Evolutionary conservation across 768 basidiomycete genomes (phyloP).

Genomic region (Hygrocybe coccinea): DNA sequence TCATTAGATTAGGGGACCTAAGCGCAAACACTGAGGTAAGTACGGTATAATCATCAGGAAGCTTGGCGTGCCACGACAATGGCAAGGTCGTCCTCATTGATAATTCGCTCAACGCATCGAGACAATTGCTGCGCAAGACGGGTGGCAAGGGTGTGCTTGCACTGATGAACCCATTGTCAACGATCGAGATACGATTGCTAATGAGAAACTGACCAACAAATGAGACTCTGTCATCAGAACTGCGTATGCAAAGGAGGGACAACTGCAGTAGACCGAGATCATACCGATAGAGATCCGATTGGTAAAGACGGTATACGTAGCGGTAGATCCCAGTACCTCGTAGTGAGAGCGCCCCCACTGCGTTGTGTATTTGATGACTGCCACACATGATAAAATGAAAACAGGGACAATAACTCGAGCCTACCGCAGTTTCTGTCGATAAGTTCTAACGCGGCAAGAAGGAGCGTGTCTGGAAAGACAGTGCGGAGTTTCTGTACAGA

Average conservation of each 20-base stretch:
- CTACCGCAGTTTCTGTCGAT: constrained; percentile 66
- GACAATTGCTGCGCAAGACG: constrained; percentile 53
- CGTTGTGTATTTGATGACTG: constrained; percentile 59
- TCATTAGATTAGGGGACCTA: no score
- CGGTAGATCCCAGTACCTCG: constrained; percentile 59
- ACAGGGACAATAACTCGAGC: constrained; percentile 8
- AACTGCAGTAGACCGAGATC: constrained; percentile 61
- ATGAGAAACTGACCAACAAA: constrained; percentile 48
- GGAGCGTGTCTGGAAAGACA: constrained; percentile 56
- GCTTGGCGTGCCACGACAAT: constrained; percentile 37
- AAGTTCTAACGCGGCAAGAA: constrained; percentile 72
- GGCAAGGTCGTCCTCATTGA: constrained; percentile 46
- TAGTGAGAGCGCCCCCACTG: constrained; percentile 58
- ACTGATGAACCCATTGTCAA: constrained; percentile 39
- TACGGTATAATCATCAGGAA: no score
- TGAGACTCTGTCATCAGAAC: constrained; percentile 58
- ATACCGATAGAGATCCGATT: constrained; percentile 23
- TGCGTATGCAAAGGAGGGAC: constrained; percentile 65
- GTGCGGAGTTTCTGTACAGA: constrained; percentile 49
- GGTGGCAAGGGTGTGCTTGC: constrained; percentile 74
- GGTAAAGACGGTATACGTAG: constrained; percentile 56
- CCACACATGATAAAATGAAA: not conserved
- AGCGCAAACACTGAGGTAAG: no score
- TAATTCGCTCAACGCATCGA: constrained; percentile 46
- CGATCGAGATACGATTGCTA: constrained; percentile 7